These are phyloP conservation scores for Suillus occidentalis DNA, from an alignment of 768 basidiomycete species.

Conservation along the genomic window DNA sequence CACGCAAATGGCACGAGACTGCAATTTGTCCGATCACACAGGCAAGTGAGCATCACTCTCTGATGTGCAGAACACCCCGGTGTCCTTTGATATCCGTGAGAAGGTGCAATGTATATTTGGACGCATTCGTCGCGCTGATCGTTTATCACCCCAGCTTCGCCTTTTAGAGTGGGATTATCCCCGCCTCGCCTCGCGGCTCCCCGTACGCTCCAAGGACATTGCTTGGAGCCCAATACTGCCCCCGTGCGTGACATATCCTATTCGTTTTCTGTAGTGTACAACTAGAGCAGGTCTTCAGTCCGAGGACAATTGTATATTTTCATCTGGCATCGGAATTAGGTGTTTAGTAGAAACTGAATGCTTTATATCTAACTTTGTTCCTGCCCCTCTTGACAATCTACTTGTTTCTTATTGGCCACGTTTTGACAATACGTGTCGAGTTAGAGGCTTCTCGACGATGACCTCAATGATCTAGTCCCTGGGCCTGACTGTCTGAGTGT, in stretches of 20 bases:
- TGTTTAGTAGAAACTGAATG: neutral
- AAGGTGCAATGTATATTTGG: neutral
- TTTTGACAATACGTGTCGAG: neutral
- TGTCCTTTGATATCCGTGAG: neutral
- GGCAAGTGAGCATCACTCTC: neutral
- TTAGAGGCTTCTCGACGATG: neutral
- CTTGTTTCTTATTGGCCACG: neutral
- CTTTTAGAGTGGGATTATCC: neutral
- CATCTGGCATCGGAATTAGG: neutral
- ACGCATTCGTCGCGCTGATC: neutral
- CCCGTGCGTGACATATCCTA: neutral
- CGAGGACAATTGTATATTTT: neutral
- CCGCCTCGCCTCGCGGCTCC: neutral
- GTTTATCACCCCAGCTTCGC: constrained; percentile 1
- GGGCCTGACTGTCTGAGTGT: constrained; percentile 1
- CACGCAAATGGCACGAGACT: neutral
- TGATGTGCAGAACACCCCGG: neutral
- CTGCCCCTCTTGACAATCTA: neutral
- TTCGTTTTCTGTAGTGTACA: neutral
- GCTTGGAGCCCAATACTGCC: neutral
- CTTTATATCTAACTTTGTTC: neutral
- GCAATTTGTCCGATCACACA: neutral
- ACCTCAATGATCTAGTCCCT: neutral
- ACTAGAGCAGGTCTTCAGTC: neutral
- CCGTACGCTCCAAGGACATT: neutral